phyloP scores from a whole-genome alignment of 805 yeast species.

The Priceomyces medius region DNA sequence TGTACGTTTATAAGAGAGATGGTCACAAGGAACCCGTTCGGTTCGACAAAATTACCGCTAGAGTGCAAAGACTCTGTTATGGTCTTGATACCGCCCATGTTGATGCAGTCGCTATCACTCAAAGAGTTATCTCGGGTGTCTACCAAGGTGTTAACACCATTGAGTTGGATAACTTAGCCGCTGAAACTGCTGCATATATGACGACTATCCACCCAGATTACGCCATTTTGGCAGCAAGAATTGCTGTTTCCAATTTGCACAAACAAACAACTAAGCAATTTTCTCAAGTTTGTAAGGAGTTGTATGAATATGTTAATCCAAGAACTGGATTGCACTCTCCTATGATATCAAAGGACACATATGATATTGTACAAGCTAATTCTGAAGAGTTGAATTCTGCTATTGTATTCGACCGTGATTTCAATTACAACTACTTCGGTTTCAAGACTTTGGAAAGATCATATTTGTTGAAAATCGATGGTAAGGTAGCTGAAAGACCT shows the following conservation, averaged over 20 bases:
- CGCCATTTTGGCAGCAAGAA: slow-evolving; percentile 91
- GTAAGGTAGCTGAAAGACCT: slow-evolving; percentile 60
- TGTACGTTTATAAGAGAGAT: slow-evolving; percentile 89
- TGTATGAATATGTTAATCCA: slow-evolving; percentile 79
- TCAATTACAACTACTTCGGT: slow-evolving; percentile 58
- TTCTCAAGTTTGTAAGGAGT: slow-evolving; percentile 69
- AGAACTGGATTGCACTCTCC: slow-evolving; percentile 60
- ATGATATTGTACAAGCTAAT: slow-evolving; percentile 34
- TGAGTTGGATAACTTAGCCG: slow-evolving; percentile 69
- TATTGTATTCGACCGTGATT: slow-evolving; percentile 49
- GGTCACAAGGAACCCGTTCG: slow-evolving; percentile 94
- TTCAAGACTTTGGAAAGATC: slow-evolving; percentile 63
- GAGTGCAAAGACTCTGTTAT: slow-evolving; percentile 86
- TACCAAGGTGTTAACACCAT: slow-evolving; percentile 95
- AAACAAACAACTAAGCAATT: slow-evolving; percentile 89
- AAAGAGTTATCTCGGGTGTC: slow-evolving; percentile 92
- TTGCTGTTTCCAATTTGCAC: slow-evolving; percentile 91
- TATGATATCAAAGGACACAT: slow-evolving; percentile 44
- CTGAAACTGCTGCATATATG: slow-evolving; percentile 97
- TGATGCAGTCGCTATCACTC: slow-evolving; percentile 94
- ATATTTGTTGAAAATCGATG: slow-evolving; percentile 52
- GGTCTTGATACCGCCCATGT: slow-evolving; percentile 90
- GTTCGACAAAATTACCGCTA: slow-evolving; percentile 94
- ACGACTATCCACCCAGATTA: slow-evolving; percentile 98
- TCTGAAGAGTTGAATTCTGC: slow-evolving; percentile 46